Evolutionary conservation across 2,329 filamentous ascomycete species (phyloP).

Genomic region (Cladophialophora yegresii): DNA sequence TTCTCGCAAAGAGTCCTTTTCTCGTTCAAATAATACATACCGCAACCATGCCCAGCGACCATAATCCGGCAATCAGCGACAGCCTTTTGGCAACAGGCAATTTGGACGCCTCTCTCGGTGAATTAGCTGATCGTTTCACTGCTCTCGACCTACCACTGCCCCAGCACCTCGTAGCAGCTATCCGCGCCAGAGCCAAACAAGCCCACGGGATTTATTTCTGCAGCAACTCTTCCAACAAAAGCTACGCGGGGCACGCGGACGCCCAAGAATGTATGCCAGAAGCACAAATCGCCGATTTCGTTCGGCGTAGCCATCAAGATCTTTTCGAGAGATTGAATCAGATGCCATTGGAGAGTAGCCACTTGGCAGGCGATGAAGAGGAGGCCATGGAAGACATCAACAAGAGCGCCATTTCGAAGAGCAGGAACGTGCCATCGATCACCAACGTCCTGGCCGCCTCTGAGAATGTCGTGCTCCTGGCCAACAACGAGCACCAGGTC

Average conservation of each 20-base stretch:
- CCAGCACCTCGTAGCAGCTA: neutral
- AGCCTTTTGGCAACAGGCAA: neutral
- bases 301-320: conserved; percentile 10
- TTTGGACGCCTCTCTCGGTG: neutral
- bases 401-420: neutral
- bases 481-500: neutral
- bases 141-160: neutral
- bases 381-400: neutral
- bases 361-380: conserved; percentile 10
- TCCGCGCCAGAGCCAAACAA: conserved; percentile 4
- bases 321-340: conserved; percentile 19
- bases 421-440: neutral
- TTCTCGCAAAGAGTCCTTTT: neutral
- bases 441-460: neutral
- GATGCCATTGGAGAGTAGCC: conserved; percentile 15
- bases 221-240: conserved; percentile 11
- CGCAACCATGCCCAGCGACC: neutral
- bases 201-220: conserved; percentile 19
- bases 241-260: conserved; percentile 24
- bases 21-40: neutral
- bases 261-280: conserved; percentile 17
- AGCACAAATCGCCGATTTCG: conserved; percentile 16
- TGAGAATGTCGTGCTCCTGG: neutral
- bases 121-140: neutral
- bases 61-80: neutral